These are phyloP conservation scores for Dujonia santamariae DNA, from an alignment of 1,139 yeast species.

Conservation along the genomic window DNA sequence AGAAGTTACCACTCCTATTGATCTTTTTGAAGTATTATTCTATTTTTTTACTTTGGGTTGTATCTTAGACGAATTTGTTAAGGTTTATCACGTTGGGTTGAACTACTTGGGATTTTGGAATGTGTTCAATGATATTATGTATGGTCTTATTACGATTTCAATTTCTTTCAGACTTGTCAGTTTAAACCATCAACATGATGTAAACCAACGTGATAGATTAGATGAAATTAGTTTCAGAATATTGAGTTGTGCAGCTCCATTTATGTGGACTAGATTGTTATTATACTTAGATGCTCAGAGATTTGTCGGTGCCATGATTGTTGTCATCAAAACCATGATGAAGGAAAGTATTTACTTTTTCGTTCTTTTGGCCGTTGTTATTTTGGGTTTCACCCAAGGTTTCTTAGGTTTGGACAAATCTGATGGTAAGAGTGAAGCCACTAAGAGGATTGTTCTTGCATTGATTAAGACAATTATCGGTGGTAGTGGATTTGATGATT, in stretches of 20 bases:
- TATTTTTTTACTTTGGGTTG: constrained; percentile 68
- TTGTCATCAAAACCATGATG: constrained; percentile 82
- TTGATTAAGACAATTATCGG: constrained; percentile 72
- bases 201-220: constrained; percentile 34
- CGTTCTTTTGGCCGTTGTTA: constrained; percentile 65
- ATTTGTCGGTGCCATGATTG: constrained; percentile 87
- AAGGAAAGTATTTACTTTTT: constrained; percentile 80
- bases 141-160: constrained; percentile 50
- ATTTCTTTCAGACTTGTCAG: constrained; percentile 57
- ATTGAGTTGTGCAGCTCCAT: constrained; percentile 78
- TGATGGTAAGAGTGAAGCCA: constrained; percentile 79
- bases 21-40: constrained; percentile 50
- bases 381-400: constrained; percentile 82
- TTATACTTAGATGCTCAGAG: constrained; percentile 75
- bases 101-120: constrained; percentile 78
- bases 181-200: constrained; percentile 26
- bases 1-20: constrained; percentile 28
- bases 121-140: constrained; percentile 72
- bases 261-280: constrained; percentile 80
- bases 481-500: constrained; percentile 67
- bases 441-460: constrained; percentile 59
- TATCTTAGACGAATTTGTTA: constrained; percentile 62
- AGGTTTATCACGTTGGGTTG: constrained; percentile 73
- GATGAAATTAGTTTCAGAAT: constrained; percentile 70
- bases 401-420: constrained; percentile 84